Base-by-base conservation (phyloP, 495 filamentous ascomycete genomes). In the Aspergillus nidulans region DNA sequence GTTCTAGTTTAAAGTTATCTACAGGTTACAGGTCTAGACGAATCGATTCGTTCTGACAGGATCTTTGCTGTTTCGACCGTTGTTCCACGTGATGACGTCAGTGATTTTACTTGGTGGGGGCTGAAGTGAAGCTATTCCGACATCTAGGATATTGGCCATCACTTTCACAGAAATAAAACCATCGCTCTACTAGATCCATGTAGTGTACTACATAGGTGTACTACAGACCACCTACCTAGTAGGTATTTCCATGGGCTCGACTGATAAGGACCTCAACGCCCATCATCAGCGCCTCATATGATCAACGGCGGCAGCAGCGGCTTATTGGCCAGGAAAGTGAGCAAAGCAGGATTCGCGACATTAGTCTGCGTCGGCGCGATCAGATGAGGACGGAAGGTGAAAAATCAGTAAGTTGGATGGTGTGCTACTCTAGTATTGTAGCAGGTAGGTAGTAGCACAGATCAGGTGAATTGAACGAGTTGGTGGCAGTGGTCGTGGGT, bases 301-400 rank as follows among this genome's bases (percentile, higher is more conserved):
- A 26, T 54, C 41, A 39, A 26, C 42, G 21, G 42, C 42, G 42
- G 52, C 32, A 25, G 42, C 40, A 38, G 52, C 52, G 32, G 47
- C 20, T n/a, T 38, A 53, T 53, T 46, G 40, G 40, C 51, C 20
- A 20, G 19, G 24, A 25, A 3, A 8, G 3, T 32, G 32, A n/a
- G 32, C 30, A 48, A 55, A 55, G 52, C 52, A 55, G 41, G 52
- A 47, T 54, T 46, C 21, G 19, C 21, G 42, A 25, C 42, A 21
- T 45, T 25, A 45, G 42, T 9, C 30, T 43, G 41, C 23, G 24
- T 23, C 5, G 6, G 36, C 36, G 23, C 42, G 21, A 25, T 45
- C 21, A 45, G 42, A 16, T 16, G 42, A 45, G 42, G 8, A 21
- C 5, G 23, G 23, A 23, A 45, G 8, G 42, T 6, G 20, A 13